Evolutionary conservation across 2,329 filamentous ascomycete species (phyloP).

Genomic region (Exophiala xenobiotica): DNA sequence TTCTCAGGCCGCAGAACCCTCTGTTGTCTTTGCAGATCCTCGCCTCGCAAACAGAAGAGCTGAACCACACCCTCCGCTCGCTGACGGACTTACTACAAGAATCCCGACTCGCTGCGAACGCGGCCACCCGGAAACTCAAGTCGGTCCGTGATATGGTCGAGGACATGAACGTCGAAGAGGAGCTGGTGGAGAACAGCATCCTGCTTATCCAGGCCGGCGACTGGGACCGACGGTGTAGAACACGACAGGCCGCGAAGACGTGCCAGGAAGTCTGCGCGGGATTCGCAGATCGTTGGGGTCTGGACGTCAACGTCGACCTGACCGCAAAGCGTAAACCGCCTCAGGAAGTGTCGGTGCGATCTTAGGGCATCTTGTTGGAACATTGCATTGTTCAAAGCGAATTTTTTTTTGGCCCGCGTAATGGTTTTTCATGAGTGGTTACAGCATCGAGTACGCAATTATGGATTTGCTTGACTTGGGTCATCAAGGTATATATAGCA

Average conservation of each 20-base stretch:
- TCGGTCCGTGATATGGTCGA: slow-evolving; percentile 81
- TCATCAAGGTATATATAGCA: too few species aligned
- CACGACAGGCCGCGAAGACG: slow-evolving; percentile 76
- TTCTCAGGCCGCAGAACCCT: slow-evolving; percentile 45
- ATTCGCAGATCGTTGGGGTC: slow-evolving; percentile 60
- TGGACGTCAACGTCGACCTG: slow-evolving; percentile 23
- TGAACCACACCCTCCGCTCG: slow-evolving; percentile 78
- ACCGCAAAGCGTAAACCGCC: slow-evolving; percentile 3
- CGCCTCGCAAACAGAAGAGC: slow-evolving; percentile 68
- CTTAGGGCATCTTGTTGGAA: too few species aligned
- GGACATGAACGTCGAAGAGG: slow-evolving; percentile 80
- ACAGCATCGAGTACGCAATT: too few species aligned
- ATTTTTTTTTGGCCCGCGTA: too few species aligned
- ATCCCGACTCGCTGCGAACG: slow-evolving; percentile 81
- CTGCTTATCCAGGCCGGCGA: slow-evolving; percentile 77
- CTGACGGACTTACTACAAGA: slow-evolving; percentile 92
- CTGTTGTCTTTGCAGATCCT: slow-evolving; percentile 67
- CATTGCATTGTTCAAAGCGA: too few species aligned
- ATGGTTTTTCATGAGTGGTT: too few species aligned
- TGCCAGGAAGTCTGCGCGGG: slow-evolving; percentile 87
- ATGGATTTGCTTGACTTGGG: too few species aligned
- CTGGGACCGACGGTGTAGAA: slow-evolving; percentile 74
- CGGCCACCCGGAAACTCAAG: slow-evolving; percentile 74
- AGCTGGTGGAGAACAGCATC: slow-evolving; percentile 77
- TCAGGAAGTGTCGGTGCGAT: slow-evolving; percentile 5